Conservation (phyloP, 2,329 filamentous ascomycete genomes). For the Lecanoromycetidae sp. region DNA sequence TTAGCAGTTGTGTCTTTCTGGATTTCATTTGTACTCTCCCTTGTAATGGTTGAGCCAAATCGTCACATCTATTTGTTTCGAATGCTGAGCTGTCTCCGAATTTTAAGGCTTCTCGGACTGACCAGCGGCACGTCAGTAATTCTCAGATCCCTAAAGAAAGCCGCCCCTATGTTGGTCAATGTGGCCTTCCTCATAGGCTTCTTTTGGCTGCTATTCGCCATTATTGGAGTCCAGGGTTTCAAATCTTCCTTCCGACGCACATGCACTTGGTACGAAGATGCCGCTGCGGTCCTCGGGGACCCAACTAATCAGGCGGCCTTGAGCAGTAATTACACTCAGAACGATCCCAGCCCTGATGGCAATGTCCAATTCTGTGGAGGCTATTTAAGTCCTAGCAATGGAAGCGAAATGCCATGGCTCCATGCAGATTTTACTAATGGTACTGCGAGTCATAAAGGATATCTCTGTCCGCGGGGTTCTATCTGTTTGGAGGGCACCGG, state of each 20-base stretch:
- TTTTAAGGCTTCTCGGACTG: constrained; percentile 76
- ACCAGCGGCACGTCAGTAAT: constrained; percentile 94
- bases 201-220: constrained; percentile 96
- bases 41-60: constrained; percentile 54
- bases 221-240: constrained; percentile 94
- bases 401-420: constrained; percentile 55
- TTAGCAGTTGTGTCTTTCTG: constrained; percentile 90
- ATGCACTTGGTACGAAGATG: constrained; percentile 62
- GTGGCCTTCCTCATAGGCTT: constrained; percentile 91
- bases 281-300: background rate
- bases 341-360: constrained; percentile 39
- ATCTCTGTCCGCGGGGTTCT: constrained; percentile 72
- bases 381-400: constrained; percentile 51
- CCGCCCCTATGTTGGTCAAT: constrained; percentile 78
- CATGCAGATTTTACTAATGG: constrained; percentile 42
- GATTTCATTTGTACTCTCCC: constrained; percentile 67
- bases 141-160: constrained; percentile 85
- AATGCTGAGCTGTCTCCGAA: constrained; percentile 92
- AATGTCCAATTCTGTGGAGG: constrained; percentile 76
- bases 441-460: constrained; percentile 59
- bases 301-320: constrained; percentile 12
- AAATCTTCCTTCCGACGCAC: constrained; percentile 67
- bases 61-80: constrained; percentile 79
- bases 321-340: constrained; percentile 29
- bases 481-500: constrained; percentile 67